Conservation (phyloP, 495 filamentous ascomycete genomes). For the Hypoxylon lenormandii region DNA sequence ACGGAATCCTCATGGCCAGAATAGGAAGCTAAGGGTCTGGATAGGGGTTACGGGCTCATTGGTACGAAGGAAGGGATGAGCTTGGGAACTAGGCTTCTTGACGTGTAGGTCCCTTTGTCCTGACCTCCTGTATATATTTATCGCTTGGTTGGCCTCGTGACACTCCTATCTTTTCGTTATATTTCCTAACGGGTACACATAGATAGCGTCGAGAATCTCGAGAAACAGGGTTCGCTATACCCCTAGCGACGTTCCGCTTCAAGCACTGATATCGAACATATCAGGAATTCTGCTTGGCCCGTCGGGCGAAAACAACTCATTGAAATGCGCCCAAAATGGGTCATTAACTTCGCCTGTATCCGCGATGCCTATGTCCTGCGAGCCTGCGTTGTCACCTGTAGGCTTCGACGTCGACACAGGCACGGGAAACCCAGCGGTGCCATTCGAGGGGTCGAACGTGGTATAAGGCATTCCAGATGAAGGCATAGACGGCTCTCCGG, state of each 20-base stretch:
- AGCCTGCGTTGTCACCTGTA: neutral
- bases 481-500: neutral
- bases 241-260: neutral
- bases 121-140: too few species aligned
- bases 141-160: too few species aligned
- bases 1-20: too few species aligned
- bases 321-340: conserved; percentile 13
- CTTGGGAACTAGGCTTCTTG: too few species aligned
- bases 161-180: too few species aligned
- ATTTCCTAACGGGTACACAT: too few species aligned
- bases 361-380: neutral
- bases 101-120: too few species aligned
- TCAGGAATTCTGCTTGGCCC: neutral
- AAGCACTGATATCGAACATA: neutral
- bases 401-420: conserved; percentile 1
- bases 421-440: conserved; percentile 2
- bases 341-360: conserved; percentile 1
- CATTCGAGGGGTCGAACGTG: conserved; percentile 4
- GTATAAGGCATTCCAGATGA: neutral
- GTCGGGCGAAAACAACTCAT: conserved; percentile 6
- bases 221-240: too few species aligned
- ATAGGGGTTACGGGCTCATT: too few species aligned
- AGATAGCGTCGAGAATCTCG: too few species aligned
- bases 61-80: too few species aligned
- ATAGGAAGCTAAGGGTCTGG: too few species aligned